A percentile compares a stretch with the other conserved stretches of the same genome.
phyloP scores from a whole-genome alignment of 148 eudicot genomes.

The Tetragonia tetragonoides region DNA sequence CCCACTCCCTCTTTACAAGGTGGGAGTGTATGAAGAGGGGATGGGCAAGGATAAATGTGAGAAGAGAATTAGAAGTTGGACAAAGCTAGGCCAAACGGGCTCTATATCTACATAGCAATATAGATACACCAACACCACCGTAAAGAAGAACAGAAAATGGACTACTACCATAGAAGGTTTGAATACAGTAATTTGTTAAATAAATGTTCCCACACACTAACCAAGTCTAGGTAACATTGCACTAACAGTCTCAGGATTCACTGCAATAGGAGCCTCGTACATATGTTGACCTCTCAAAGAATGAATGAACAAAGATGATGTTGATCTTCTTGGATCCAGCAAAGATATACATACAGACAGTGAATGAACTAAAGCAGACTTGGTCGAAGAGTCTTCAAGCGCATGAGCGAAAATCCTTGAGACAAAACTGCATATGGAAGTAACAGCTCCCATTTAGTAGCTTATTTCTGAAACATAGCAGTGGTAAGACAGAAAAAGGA shows the following conservation, averaged over 20 bases:
- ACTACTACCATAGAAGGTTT: not conserved
- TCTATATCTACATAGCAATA: not conserved
- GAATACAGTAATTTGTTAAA: not conserved
- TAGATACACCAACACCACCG: not conserved
- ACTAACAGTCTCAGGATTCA: conserved; percentile 77
- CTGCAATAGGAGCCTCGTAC: conserved; percentile 69
- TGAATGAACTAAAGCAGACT: conserved; percentile 78
- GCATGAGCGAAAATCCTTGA: conserved; percentile 84
- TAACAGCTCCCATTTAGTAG: conserved; percentile 9
- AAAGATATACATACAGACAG: conserved; percentile 89
- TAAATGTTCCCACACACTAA: conserved; percentile 32
- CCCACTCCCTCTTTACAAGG: too few species aligned
- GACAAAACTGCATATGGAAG: conserved; percentile 66
- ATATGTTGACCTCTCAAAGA: conserved; percentile 76
- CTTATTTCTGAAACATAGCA: not conserved
- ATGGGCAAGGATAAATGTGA: too few species aligned
- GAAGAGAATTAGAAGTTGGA: too few species aligned
- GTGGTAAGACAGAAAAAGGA: not conserved
- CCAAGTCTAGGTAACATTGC: conserved; percentile 99
- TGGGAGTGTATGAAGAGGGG: too few species aligned
- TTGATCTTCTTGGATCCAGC: conserved; percentile 87
- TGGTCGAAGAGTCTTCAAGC: conserved; percentile 70
- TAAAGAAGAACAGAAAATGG: not conserved
- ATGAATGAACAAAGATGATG: conserved; percentile 62
- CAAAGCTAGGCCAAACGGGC: too few species aligned